Base-by-base conservation (phyloP, 1,139 yeast genomes). In the Geotrichum siamense region DNA sequence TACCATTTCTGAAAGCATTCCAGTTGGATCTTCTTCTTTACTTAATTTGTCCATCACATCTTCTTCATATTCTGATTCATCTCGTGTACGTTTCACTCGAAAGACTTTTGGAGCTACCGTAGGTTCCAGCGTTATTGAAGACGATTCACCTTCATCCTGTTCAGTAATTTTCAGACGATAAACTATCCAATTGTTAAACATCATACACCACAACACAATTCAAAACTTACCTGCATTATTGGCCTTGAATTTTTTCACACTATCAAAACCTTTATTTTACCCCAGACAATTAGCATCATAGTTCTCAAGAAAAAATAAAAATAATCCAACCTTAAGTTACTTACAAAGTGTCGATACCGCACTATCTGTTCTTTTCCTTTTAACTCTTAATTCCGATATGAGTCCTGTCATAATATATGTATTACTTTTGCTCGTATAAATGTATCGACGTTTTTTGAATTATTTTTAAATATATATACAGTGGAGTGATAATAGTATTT, bases 321-420 rank as follows among this genome's bases (percentile, higher is more conserved):
- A n/a, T n/a, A n/a, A n/a, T n/a, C n/a, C n/a, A n/a, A n/a, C n/a
- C n/a, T n/a, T 23, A 8, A 8, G 10, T 23, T 12, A 63, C 71
- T 47, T 58, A 63, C 75, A 67, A 52, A 89, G 70, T 0, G 96
- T 94, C 53, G 83, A 86, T 19, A 89, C 70, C 1, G 96, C 94
- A 53, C 84, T 95, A 56, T 85, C 93, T 45, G 78, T 80, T 50
- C 95, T 72, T 58, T 82, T 81, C 51, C 97, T 72, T 63, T 89
- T 89, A 61, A 89, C 82, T 48, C 96, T 30, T 30, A 10, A 13
- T 30, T 5, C 6, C 15, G 9, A 4, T 30, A n/a, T n/a, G n/a
- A n/a, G n/a, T n/a, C n/a, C n/a, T n/a, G n/a, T n/a, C n/a, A n/a
- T n/a, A n/a, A n/a, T n/a, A n/a, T n/a, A n/a, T n/a, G n/a, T n/a